These are phyloP conservation scores for Oenanthe sinensis DNA, from an alignment of 129 eudicot species.

Conservation along the genomic window DNA sequence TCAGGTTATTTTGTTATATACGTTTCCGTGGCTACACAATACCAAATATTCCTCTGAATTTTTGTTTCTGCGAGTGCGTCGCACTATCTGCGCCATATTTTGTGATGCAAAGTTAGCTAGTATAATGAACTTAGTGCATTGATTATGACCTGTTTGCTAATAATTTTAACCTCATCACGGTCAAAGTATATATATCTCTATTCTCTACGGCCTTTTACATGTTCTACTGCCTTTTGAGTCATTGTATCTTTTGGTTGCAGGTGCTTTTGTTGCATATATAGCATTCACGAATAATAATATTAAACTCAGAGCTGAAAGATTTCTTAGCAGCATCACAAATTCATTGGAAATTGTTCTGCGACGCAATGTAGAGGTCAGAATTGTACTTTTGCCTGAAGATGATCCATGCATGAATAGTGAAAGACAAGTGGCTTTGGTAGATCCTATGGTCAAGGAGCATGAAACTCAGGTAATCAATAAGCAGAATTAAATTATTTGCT, in stretches of 20 bases:
- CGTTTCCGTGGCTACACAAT: neutral
- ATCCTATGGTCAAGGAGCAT: conserved; percentile 24
- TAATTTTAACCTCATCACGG: neutral
- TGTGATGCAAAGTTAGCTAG: neutral
- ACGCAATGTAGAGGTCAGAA: conserved; percentile 66
- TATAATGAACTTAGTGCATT: neutral
- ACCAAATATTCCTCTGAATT: neutral
- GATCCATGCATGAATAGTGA: conserved; percentile 17
- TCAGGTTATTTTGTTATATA: neutral
- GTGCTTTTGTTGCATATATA: conserved; percentile 63
- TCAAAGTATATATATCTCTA: neutral
- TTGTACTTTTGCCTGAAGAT: conserved; percentile 41
- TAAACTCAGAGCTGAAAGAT: conserved; percentile 79
- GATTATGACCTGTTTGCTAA: neutral
- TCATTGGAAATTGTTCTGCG: conserved; percentile 68
- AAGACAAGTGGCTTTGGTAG: conserved; percentile 15
- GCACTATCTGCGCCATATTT: neutral
- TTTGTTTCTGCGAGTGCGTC: neutral
- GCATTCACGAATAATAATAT: conserved; percentile 60
- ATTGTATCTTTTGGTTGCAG: conserved; percentile 33
- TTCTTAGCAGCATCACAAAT: conserved; percentile 85
- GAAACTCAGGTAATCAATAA: neutral
- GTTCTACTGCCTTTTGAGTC: neutral
- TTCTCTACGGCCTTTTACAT: neutral
- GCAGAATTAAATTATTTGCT: conserved; percentile 1